Conservation (phyloP, 2,329 filamentous ascomycete genomes). For the Penicillium glabrum region DNA sequence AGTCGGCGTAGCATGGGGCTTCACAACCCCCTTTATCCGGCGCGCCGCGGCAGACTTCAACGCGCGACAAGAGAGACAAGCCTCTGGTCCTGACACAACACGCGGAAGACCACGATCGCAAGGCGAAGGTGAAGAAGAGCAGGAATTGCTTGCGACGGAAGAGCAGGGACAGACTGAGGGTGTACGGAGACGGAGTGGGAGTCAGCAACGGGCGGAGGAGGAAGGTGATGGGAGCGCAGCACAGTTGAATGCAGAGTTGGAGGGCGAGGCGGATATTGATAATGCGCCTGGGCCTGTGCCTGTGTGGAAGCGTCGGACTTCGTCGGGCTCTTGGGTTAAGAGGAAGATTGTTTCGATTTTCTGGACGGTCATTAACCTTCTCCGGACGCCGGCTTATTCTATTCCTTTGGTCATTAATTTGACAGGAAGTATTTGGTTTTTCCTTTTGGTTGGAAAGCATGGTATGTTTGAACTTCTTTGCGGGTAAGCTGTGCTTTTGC, state of each 20-base stretch:
- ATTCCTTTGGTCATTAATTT: slow-evolving; percentile 83
- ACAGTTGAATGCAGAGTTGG: slow-evolving; percentile 30
- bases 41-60: slow-evolving; percentile 75
- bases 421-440: slow-evolving; percentile 95
- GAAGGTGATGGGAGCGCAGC: slow-evolving; percentile 26
- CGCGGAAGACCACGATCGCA: slow-evolving; percentile 14
- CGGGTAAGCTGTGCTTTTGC: background rate
- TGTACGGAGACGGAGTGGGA: slow-evolving; percentile 14
- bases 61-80: slow-evolving; percentile 49
- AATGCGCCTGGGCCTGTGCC: slow-evolving; percentile 25
- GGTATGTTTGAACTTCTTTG: slow-evolving; percentile 56
- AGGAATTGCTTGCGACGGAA: slow-evolving; percentile 13
- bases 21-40: slow-evolving; percentile 90
- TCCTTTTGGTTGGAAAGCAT: slow-evolving; percentile 86
- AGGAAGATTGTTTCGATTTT: slow-evolving; percentile 63
- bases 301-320: slow-evolving; percentile 26
- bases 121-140: slow-evolving; percentile 8
- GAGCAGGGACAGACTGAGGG: background rate
- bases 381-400: slow-evolving; percentile 80
- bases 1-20: slow-evolving; percentile 88
- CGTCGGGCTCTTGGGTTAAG: slow-evolving; percentile 56
- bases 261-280: slow-evolving; percentile 14
- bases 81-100: background rate
- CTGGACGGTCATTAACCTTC: slow-evolving; percentile 74
- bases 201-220: slow-evolving; percentile 9